Base-by-base conservation (phyloP, 108 stramenopile genomes). In the Nitzschia putrida region DNA sequence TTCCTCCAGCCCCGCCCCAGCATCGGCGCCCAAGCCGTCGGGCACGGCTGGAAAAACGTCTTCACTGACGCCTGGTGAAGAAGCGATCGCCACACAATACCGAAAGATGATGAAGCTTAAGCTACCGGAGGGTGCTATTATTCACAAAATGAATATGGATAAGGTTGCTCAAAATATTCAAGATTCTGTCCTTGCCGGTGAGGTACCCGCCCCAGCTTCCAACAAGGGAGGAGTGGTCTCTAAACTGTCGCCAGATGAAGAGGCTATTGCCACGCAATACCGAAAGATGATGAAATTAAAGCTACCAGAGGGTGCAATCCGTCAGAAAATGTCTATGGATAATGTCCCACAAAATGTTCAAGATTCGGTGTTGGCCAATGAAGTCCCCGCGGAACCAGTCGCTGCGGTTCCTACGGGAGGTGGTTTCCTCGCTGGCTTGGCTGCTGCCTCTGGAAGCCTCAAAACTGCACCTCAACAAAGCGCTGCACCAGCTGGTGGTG, bases 201-300 rank as follows among this genome's bases (percentile, higher is more conserved):
- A 66, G 44, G 12, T 26, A 8, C 59, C 66, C 1, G 24, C 64
- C 12, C 57, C 69, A 20, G 25, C 22, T 7, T 18, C 18, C 49
- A 40, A 45, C 34, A 25, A 20, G n/a, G 64, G 22, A 22, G 72
- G 64, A 3, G 40, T 25, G 5, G 51, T 68, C 25, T 74, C 74
- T 4, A 59, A 54, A 20, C 43, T 74, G 41, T 74, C 74, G 16
- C 56, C 5, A 26, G 38, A 68, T 18, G 80, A 81, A 29, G 74
- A 81, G 53, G 16, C 22, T 9, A 56, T 71, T 51, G 80, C 80
- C 13, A 45, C 58, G 8, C 65, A 20, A 37, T 81, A 69, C 43
- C 50, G 73, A 12, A 76, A 76, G 44, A 81, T 76, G 80, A 68
- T 76, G 14, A 68, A 61, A 61, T 72, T 76, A 54, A 51, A 51